Evolutionary conservation across 1,284 basidiomycete species (phyloP), one percentile per base, ranked within the genome.

Genomic region (Athelia sp.): DNA sequence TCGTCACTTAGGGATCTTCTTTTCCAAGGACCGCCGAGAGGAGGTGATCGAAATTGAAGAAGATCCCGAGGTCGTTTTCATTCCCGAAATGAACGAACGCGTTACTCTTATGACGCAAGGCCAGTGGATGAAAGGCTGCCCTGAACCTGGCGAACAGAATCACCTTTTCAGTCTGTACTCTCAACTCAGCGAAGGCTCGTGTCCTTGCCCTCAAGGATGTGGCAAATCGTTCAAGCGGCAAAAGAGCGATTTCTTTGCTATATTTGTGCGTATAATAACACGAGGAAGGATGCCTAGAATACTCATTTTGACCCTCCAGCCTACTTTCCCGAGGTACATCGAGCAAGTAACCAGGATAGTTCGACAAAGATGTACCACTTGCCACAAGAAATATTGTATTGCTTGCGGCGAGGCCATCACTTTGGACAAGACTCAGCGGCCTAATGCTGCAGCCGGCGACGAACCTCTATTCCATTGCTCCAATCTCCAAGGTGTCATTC

Each of bases 111-210:
- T 95, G 78, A 84, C 84, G 19, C 87, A 90, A 64, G 88, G 88
- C n/a, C 84, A 92, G 61, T 96, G 92, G 92, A 95, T 95, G 93
- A 92, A 90, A 63, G 93, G 93, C 9, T 95, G 93, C 65, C 91
- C 93, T 0, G 93, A 95, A 65, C 91, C 90, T 51, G 84, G 84
- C 59, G 93, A 95, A 65, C 93, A 96, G 62, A 83, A 82, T 52
- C 90, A 88, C 65, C 72, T 96, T 48, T 95, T 95, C 68, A 79
- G 82, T 56, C 78, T 93, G 24, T 95, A 93, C 65, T 79, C 81
- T 46, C 76, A 84, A 53, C 72, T 94, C 38, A 79, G 78, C 54
- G 78, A 81, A 47, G 80, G 81, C 8, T 61, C 69, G 46, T 83
- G 85, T 61, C 61, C 69, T 2, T 94, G 92, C 66, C 85, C 90